A percentile compares a stretch with the other conserved stretches of the same genome.
Conservation (phyloP, 495 filamentous ascomycete genomes). For the Sabuloglossum arenarium region DNA sequence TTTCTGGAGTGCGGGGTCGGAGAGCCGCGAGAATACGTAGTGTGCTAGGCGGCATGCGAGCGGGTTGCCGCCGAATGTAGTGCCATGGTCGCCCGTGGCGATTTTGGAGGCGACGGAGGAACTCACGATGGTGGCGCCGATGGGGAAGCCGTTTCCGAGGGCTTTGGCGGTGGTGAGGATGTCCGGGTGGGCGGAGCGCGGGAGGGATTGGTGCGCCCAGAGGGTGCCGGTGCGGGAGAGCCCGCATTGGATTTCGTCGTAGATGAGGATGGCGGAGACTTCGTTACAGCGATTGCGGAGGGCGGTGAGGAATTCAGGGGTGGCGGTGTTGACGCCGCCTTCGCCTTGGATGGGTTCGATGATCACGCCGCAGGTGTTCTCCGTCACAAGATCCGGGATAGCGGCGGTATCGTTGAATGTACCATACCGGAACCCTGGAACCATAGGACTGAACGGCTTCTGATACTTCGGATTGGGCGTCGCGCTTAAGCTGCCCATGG, state of each 20-base stretch:
- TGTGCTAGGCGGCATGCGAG: slow-evolving; percentile 68
- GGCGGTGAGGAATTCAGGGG: slow-evolving; percentile 55
- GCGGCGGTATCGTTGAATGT: slow-evolving; percentile 60
- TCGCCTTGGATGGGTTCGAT: slow-evolving; percentile 96
- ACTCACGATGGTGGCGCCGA: slow-evolving; percentile 77
- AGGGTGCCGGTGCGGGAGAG: slow-evolving; percentile 65
- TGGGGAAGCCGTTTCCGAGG: slow-evolving; percentile 86
- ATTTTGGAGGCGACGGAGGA: slow-evolving; percentile 61
- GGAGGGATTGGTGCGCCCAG: slow-evolving; percentile 55
- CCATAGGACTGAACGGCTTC: slow-evolving; percentile 80
- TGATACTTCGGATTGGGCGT: slow-evolving; percentile 99
- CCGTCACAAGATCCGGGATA: slow-evolving; percentile 50
- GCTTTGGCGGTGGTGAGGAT: slow-evolving; percentile 90
- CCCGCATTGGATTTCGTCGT: slow-evolving; percentile 95
- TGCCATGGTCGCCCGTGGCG: slow-evolving; percentile 83
- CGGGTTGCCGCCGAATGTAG: slow-evolving; percentile 93
- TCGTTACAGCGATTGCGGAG: slow-evolving; percentile 64
- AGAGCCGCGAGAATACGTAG: slow-evolving; percentile 56
- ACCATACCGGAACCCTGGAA: slow-evolving; percentile 80
- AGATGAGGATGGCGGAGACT: slow-evolving; percentile 75
- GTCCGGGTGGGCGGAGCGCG: slow-evolving; percentile 56
- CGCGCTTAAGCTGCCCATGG: slow-evolving; percentile 78
- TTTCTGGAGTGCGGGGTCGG: slow-evolving; percentile 39
- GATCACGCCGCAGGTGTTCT: slow-evolving; percentile 82
- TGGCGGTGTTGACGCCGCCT: slow-evolving; percentile 74